phyloP scores from a whole-genome alignment of 108 stramenopile species.

The Cyclotella atomus region DNA sequence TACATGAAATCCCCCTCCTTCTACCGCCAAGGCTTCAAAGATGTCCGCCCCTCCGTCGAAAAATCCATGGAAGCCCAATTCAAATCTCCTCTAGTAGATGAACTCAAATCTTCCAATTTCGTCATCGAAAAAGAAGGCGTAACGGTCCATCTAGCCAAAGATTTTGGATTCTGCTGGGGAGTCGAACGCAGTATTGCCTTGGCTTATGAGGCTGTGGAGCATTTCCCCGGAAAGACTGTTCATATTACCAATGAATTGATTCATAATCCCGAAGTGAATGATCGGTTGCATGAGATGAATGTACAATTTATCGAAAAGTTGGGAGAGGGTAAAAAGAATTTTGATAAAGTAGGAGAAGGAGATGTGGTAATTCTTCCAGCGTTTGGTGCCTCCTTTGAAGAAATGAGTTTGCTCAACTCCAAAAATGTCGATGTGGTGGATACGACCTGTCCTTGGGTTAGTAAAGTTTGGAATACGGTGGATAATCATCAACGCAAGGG shows the following conservation, averaged over 20 bases:
- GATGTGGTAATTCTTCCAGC: constrained; percentile 97
- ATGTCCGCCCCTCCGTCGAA: constrained; percentile 78
- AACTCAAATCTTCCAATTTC: constrained; percentile 71
- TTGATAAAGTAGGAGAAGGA: constrained; percentile 75
- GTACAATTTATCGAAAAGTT: constrained; percentile 90
- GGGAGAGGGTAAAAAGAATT: constrained; percentile 77
- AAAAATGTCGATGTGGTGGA: constrained; percentile 95
- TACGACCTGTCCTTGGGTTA: constrained; percentile 98
- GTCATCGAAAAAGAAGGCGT: constrained; percentile 81
- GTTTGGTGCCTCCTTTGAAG: constrained; percentile 94
- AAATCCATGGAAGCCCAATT: constrained; percentile 76
- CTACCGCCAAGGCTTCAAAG: constrained; percentile 89
- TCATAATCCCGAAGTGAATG: constrained; percentile 97
- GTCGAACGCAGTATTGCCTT: constrained; percentile 93
- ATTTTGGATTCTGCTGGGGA: constrained; percentile 93
- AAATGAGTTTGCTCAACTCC: constrained; percentile 84
- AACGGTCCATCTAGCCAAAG: constrained; percentile 80
- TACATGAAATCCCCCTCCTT: constrained; percentile 82
- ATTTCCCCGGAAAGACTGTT: constrained; percentile 84
- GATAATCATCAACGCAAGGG: constrained; percentile 89
- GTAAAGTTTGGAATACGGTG: constrained; percentile 97
- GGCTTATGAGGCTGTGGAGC: constrained; percentile 91
- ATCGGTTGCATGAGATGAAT: constrained; percentile 86
- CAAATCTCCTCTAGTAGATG: constrained; percentile 72
- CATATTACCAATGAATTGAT: constrained; percentile 98